Base-by-base conservation (phyloP, 1,284 basidiomycete species). In the Anthracocystis panici-leucophaei region DNA sequence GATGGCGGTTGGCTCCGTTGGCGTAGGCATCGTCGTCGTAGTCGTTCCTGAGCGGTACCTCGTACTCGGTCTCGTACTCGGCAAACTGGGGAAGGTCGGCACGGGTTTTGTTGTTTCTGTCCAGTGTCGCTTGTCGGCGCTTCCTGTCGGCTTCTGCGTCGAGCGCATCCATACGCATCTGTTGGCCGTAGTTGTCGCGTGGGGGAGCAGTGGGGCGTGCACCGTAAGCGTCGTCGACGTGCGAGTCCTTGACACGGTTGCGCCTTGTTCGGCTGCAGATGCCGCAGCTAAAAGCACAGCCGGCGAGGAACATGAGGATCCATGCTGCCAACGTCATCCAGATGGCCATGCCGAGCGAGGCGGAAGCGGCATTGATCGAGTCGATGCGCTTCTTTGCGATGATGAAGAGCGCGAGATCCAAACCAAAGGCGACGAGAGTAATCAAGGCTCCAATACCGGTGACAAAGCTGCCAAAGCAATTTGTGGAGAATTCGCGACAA, bases 121-220 rank as follows among this genome's bases (percentile, higher is more conserved):
- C 61, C 38, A 71, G 46, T 1, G 71, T 71, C 3, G 56, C 66
- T 49, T 80, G 81, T 38, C 79, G 70, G 11, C 66, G 54, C 49
- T 79, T 77, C 35, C 81, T 57, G 53, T 82, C 79, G 18, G 56
- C 54, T 57, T 82, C 81, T 11, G 81, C 81, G 14, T 76, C 64
- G 49, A 82, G 62, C 3, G 81, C 81, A 33, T 82, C 78, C 80
- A 82, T 77, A n/a, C 81, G 72, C 81, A 82, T 82, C 46, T 79
- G 73, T 31, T 75, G 67, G 25, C 51, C 65, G 53, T 82, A 80
- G 11, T 54, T 29, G 48, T 78, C 67, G 27, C 58, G 56, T 52
- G 55, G 51, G 16, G 61, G 58, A 0, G 60, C 55, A 35, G 49
- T 40, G 25, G 67, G 65, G 5, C 71, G 53, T 2, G 66, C 54